Evolutionary conservation across 1,139 yeast species (phyloP).

Genomic region (Sugiyamaella japonica): DNA sequence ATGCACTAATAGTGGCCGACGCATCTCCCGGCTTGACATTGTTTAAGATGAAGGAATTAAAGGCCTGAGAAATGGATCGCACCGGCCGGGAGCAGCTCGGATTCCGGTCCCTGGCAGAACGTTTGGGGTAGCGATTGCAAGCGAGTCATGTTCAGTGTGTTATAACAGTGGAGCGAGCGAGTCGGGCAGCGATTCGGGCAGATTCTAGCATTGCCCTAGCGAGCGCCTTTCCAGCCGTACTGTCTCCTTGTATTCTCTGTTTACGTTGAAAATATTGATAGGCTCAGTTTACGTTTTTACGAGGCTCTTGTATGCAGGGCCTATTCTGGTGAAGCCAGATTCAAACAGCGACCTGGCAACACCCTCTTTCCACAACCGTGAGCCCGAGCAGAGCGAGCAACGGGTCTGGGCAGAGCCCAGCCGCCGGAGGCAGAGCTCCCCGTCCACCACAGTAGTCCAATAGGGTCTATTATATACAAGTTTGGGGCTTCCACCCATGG

Average conservation of each 20-base stretch:
- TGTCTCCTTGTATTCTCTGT: too few species aligned
- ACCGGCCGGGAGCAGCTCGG: too few species aligned
- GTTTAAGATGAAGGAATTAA: neutral
- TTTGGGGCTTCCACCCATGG: neutral
- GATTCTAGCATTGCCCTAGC: neutral
- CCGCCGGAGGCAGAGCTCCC: slow-evolving; percentile 3
- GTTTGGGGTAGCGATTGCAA: neutral
- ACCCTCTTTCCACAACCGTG: neutral
- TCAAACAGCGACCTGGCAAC: too few species aligned
- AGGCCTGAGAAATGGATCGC: neutral
- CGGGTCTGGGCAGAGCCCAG: neutral
- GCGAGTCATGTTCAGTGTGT: too few species aligned
- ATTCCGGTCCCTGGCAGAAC: too few species aligned
- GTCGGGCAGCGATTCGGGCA: neutral
- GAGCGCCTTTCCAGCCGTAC: too few species aligned
- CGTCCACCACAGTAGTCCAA: too few species aligned
- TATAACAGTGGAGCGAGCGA: neutral
- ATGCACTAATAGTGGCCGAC: neutral
- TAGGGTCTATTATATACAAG: neutral
- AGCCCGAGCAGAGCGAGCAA: neutral
- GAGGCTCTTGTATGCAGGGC: too few species aligned
- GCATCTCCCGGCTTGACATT: neutral
- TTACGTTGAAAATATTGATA: too few species aligned
- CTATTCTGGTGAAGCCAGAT: too few species aligned
- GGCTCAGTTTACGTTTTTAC: too few species aligned